Percentiles rank a stretch among this genome's conserved stretches.
phyloP scores from a whole-genome alignment of 2,329 filamentous ascomycete genomes.

The Beauveria caledonica region DNA sequence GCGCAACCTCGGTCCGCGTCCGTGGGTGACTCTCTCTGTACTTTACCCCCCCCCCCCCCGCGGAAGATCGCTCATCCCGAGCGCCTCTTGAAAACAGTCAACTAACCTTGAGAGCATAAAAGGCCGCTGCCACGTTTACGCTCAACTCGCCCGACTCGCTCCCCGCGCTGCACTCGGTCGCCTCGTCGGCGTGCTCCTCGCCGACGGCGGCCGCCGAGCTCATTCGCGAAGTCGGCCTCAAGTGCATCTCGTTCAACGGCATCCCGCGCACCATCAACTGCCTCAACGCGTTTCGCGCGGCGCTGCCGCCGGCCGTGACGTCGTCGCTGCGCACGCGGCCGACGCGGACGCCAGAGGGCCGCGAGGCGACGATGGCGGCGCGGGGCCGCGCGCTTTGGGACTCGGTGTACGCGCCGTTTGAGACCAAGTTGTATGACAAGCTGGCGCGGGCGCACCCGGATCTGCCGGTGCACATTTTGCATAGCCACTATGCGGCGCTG shows the following conservation, averaged over 20 bases:
- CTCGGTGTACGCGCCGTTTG: conserved; percentile 68
- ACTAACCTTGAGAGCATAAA: neutral
- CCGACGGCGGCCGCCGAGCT: conserved; percentile 53
- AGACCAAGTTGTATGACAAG: conserved; percentile 60
- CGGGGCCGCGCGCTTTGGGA: conserved; percentile 65
- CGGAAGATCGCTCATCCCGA: neutral
- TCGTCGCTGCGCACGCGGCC: conserved; percentile 45
- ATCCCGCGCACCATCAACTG: conserved; percentile 80
- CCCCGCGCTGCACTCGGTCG: conserved; percentile 49
- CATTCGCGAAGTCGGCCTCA: conserved; percentile 67
- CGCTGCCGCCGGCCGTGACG: conserved; percentile 49
- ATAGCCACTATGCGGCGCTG: conserved; percentile 64
- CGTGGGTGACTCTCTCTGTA: conserved; percentile 62
- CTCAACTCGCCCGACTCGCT: conserved; percentile 78
- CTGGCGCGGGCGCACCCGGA: conserved; percentile 72
- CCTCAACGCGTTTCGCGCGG: conserved; percentile 60
- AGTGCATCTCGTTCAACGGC: conserved; percentile 73
- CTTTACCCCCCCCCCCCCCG: conserved; percentile 12
- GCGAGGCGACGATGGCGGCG: conserved; percentile 41
- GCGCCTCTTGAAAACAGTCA: too few species aligned
- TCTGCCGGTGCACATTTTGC: conserved; percentile 70
- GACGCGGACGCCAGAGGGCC: conserved; percentile 40
- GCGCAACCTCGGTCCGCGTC: conserved; percentile 53
- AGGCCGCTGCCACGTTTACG: conserved; percentile 77
- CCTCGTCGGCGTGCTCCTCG: conserved; percentile 21